A percentile compares a stretch with the other conserved stretches of the same genome.
Conservation (phyloP, 306 rosid species). For the Styphnolobium japonicum region DNA sequence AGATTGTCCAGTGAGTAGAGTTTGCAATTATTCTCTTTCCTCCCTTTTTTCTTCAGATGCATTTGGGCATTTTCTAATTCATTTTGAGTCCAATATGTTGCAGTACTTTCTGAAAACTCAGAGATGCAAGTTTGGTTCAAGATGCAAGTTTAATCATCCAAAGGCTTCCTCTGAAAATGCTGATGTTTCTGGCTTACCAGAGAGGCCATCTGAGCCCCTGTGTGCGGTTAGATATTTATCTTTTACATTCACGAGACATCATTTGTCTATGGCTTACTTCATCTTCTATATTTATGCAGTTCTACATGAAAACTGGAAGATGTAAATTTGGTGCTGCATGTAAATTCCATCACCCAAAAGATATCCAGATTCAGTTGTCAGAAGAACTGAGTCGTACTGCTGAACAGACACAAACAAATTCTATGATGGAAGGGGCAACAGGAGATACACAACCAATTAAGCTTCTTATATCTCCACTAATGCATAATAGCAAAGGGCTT, state of each 20-base stretch:
- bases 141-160: constrained; percentile 96
- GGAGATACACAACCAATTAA: constrained; percentile 41
- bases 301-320: constrained; percentile 89
- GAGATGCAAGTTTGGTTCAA: constrained; percentile 90
- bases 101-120: constrained; percentile 93
- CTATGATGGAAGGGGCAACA: constrained; percentile 33
- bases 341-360: constrained; percentile 94
- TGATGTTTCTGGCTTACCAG: constrained; percentile 66
- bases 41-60: neutral
- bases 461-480: constrained; percentile 49
- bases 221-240: constrained; percentile 73
- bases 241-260: constrained; percentile 14
- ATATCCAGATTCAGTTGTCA: constrained; percentile 55
- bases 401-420: constrained; percentile 40
- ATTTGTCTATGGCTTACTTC: constrained; percentile 20
- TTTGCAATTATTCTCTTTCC: neutral
- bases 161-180: constrained; percentile 62
- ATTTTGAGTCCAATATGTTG: constrained; percentile 23
- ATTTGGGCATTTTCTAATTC: constrained; percentile 27
- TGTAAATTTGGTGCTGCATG: constrained; percentile 84
- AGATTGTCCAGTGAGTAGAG: constrained; percentile 88
- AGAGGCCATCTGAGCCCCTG: constrained; percentile 81
- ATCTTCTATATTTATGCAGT: constrained; percentile 46
- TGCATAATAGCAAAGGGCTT: constrained; percentile 87
- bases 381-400: constrained; percentile 47